Evolutionary conservation across 176 grass and related monocot species (phyloP).

Genomic region (Poa pratensis): DNA sequence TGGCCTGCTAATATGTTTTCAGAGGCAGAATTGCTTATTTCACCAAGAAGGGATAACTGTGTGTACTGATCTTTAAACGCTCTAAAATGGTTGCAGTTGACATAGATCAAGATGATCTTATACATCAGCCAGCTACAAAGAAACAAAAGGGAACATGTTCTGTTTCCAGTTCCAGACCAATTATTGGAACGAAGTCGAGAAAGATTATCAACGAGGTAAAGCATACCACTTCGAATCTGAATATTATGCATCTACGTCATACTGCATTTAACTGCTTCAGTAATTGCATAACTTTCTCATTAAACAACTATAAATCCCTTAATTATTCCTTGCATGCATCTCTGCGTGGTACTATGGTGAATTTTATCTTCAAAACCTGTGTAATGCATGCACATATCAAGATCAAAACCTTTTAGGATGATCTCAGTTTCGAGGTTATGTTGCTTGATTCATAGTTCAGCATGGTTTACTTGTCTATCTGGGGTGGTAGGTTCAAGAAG

Average conservation of each 20-base stretch:
- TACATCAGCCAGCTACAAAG: constrained; percentile 21
- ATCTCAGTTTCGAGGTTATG: not conserved
- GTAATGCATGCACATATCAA: not conserved
- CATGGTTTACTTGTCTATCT: constrained; percentile 18
- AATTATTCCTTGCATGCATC: not conserved
- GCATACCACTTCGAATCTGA: not conserved
- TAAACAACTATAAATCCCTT: not conserved
- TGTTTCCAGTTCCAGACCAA: constrained; percentile 28
- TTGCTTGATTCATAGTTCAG: not conserved
- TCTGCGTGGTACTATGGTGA: not conserved
- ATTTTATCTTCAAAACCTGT: not conserved
- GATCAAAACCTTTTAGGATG: not conserved
- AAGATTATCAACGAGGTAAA: constrained; percentile 70
- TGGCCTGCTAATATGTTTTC: not conserved
- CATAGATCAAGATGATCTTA: constrained; percentile 37
- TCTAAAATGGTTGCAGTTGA: constrained; percentile 46
- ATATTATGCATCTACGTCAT: not conserved
- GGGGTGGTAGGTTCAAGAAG: constrained; percentile 49
- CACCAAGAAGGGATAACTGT: not conserved
- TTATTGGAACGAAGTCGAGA: constrained; percentile 52
- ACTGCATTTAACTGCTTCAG: not conserved
- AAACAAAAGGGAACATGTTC: constrained; percentile 47
- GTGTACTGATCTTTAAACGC: not conserved
- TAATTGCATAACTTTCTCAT: not conserved
- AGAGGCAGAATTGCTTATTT: not conserved